phyloP scores from a whole-genome alignment of 73 alveolate genomes.

The Paramecium sexaurelia region DNA sequence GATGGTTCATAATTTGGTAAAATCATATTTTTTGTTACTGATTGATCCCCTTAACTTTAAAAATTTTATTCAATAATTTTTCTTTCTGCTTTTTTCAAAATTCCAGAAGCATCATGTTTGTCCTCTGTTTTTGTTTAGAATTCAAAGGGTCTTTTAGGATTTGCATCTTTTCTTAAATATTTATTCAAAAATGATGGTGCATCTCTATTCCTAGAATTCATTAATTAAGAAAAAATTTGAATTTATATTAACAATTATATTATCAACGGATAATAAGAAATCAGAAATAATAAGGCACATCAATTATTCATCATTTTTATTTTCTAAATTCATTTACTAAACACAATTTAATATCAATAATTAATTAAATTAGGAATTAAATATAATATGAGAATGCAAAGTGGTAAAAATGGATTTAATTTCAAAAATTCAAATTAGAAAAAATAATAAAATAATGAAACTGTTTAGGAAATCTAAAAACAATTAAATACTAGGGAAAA shows the following conservation, averaged over 20 bases:
- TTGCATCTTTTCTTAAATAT: not conserved
- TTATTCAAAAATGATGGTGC: constrained; percentile 39
- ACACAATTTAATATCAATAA: not conserved
- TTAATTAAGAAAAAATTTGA: not conserved
- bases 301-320: not conserved
- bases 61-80: not conserved
- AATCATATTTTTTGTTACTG: not conserved
- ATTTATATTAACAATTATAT: not conserved
- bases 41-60: not conserved
- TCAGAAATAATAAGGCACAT: not conserved
- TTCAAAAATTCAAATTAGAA: not conserved
- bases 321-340: not conserved
- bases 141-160: constrained; percentile 39
- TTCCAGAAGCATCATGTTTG: not conserved
- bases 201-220: constrained; percentile 1
- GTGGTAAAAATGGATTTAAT: not conserved
- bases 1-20: constrained; percentile 74
- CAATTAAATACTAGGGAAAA: too few species aligned
- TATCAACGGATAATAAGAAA: constrained; percentile 4
- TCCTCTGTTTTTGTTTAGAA: not conserved
- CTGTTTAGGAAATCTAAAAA: not conserved
- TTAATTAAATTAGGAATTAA: not conserved
- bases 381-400: not conserved
- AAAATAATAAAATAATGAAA: not conserved
- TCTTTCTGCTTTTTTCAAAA: not conserved